phyloP scores from a whole-genome alignment of 768 basidiomycete species.

The Mycena metata region DNA sequence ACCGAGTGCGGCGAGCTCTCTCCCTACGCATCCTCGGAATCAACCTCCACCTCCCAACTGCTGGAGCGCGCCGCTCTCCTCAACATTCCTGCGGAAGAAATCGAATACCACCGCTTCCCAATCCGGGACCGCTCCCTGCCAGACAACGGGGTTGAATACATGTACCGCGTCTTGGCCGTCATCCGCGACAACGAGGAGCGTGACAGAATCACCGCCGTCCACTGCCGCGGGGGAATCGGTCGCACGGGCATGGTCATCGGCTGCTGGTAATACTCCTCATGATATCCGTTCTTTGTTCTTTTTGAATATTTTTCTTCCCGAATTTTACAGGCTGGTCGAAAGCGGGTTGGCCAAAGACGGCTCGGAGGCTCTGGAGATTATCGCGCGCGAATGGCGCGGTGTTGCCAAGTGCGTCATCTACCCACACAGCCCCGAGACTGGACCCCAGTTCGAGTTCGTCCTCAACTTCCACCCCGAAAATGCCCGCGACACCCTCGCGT shows the following conservation, averaged over 20 bases:
- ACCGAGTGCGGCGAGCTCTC: constrained; percentile 85
- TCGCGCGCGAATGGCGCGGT: constrained; percentile 69
- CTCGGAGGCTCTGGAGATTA: constrained; percentile 30
- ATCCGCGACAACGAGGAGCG: constrained; percentile 71
- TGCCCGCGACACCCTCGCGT: constrained; percentile 27
- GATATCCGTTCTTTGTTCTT: neutral
- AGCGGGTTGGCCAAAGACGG: constrained; percentile 52
- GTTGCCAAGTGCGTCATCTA: constrained; percentile 85
- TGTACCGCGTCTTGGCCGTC: constrained; percentile 70
- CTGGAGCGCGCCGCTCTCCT: constrained; percentile 65
- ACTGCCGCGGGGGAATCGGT: constrained; percentile 86
- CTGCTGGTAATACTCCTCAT: neutral
- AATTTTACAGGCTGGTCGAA: constrained; percentile 68
- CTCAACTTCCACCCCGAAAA: constrained; percentile 61
- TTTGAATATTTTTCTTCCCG: constrained; percentile 44
- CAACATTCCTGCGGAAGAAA: constrained; percentile 52
- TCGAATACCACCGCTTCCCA: constrained; percentile 85
- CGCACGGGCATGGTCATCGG: constrained; percentile 69
- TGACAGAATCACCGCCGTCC: constrained; percentile 77
- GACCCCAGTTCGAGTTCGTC: constrained; percentile 83
- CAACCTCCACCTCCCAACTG: constrained; percentile 54
- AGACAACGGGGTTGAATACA: constrained; percentile 63
- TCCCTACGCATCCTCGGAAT: constrained; percentile 60
- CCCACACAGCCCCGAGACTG: constrained; percentile 85
- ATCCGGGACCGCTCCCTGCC: constrained; percentile 82